Conservation (phyloP, 768 basidiomycete genomes). For the Mycena maculata region DNA sequence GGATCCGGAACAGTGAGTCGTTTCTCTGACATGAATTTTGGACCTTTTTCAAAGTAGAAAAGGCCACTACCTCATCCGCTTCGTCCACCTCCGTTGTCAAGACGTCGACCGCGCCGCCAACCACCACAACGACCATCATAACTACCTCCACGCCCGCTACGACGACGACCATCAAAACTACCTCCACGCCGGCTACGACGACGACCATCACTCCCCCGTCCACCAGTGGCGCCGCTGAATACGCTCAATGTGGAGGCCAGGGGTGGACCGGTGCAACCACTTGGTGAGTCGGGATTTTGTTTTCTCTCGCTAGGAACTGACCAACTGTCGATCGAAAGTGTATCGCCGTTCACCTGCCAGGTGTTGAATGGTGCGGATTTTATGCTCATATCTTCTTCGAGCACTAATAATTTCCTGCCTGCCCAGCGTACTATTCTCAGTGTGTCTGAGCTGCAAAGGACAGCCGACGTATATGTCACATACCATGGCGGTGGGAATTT, state of each 20-base stretch:
- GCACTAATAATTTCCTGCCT: neutral
- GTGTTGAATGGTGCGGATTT: neutral
- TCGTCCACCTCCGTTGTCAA: neutral
- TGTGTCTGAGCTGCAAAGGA: constrained; percentile 2
- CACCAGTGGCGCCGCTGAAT: neutral
- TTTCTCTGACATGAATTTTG: neutral
- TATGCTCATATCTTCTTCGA: neutral
- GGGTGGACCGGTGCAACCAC: constrained; percentile 12
- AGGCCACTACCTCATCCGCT: neutral
- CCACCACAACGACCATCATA: neutral
- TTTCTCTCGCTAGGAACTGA: neutral
- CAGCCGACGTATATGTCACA: too few relatives aligned
- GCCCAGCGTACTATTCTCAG: constrained; percentile 3
- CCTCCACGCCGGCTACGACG: neutral
- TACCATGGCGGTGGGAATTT: too few relatives aligned
- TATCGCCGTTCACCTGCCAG: constrained; percentile 3
- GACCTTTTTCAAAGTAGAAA: neutral
- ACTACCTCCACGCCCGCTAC: neutral
- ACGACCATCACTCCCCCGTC: neutral
- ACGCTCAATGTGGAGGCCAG: constrained; percentile 14
- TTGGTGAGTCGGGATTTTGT: neutral
- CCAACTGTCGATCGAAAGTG: neutral
- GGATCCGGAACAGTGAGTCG: neutral
- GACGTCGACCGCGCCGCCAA: neutral
- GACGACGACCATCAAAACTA: neutral